These are phyloP conservation scores for Urochloa ruziziensis DNA, from an alignment of 176 grass and related monocot species.

Conservation along the genomic window DNA sequence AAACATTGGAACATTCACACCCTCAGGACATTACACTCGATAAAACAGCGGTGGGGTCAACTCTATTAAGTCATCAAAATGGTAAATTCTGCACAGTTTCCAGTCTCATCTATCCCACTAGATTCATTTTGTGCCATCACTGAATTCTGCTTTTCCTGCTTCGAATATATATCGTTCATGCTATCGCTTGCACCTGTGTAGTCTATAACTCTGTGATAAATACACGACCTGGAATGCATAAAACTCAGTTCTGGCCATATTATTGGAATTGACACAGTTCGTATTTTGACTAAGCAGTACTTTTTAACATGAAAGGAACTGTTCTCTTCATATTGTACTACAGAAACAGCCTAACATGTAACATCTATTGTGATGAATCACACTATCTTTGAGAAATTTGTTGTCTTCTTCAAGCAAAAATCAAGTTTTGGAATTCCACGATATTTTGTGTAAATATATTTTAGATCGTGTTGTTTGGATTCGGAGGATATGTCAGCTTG, in stretches of 20 bases:
- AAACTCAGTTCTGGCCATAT: neutral
- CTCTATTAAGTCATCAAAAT: constrained; percentile 40
- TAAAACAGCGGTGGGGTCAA: constrained; percentile 33
- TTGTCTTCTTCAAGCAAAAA: neutral
- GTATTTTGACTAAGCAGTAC: neutral
- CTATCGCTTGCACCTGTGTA: neutral
- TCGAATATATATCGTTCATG: neutral
- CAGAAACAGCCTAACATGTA: neutral
- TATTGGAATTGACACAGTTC: neutral
- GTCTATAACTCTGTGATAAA: neutral
- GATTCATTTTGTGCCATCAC: neutral
- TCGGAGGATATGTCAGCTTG: neutral
- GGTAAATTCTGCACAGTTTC: constrained; percentile 41
- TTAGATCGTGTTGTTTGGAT: neutral
- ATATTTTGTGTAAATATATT: neutral
- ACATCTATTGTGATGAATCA: neutral
- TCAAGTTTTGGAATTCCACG: neutral
- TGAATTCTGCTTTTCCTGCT: constrained; percentile 11
- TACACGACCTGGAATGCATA: neutral
- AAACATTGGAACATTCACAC: constrained; percentile 42
- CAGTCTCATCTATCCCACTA: neutral
- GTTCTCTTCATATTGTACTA: neutral
- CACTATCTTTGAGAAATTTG: too few species aligned
- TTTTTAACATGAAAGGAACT: neutral
- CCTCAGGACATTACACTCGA: constrained; percentile 24